These are phyloP conservation scores for Aspergillus caelatus DNA, from an alignment of 2,329 filamentous ascomycete genomes.

Conservation along the genomic window DNA sequence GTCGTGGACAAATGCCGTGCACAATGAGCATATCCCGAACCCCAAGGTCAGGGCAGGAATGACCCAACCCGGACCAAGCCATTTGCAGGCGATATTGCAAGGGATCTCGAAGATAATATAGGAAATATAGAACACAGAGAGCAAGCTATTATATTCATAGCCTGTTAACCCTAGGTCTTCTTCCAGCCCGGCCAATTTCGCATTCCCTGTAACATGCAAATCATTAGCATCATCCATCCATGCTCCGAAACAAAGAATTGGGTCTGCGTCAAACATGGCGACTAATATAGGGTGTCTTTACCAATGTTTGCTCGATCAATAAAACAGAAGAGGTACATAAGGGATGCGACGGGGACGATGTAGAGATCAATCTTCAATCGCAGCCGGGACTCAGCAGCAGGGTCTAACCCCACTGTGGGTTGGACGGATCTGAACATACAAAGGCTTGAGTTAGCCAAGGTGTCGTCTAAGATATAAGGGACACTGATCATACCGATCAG, in stretches of 20 bases:
- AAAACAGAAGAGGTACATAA: constrained; percentile 73
- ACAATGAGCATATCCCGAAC: constrained; percentile 67
- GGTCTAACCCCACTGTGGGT: neutral
- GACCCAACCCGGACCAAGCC: constrained; percentile 70
- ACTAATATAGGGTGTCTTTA: constrained; percentile 28
- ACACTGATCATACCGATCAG: neutral
- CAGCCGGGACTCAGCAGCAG: neutral
- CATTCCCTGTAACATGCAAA: constrained; percentile 58
- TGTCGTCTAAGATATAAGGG: neutral
- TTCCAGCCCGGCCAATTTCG: constrained; percentile 66
- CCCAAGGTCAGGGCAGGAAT: constrained; percentile 64
- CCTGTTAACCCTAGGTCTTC: constrained; percentile 61
- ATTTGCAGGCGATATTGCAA: constrained; percentile 69
- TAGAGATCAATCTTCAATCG: constrained; percentile 28
- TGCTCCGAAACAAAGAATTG: too few relatives aligned
- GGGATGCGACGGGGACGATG: constrained; percentile 66
- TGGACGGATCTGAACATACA: neutral
- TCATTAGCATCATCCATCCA: neutral
- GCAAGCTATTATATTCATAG: constrained; percentile 70
- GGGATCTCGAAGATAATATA: constrained; percentile 77
- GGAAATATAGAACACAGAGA: constrained; percentile 71
- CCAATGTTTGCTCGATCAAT: constrained; percentile 76
- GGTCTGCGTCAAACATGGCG: neutral
- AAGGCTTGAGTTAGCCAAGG: neutral
- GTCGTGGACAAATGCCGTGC: constrained; percentile 66